Evolutionary conservation across 129 eudicot genomes (phyloP), one percentile per base, ranked within the genome.

Genomic region (Deinandra increscens): DNA sequence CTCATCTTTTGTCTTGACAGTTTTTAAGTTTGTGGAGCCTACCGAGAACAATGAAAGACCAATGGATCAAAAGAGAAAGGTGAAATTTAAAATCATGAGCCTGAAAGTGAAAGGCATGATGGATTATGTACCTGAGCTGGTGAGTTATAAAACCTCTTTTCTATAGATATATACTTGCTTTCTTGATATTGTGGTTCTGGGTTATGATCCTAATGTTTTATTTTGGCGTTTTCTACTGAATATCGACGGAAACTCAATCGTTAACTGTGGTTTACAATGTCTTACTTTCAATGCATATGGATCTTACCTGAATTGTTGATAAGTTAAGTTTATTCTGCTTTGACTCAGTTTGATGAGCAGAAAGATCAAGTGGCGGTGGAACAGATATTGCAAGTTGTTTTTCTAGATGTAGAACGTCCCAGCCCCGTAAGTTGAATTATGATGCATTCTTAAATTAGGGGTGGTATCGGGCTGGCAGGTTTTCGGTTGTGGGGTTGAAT

Each of bases 51-150:
- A 87, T 65, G 97, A 88, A 75, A 88, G 81, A 70, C 83, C 91
- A 23, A 75, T 79, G 77, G 88, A 88, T 60, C 95, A 83, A 73
- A 88, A 81, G 81, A 83, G 91, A 72, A 85, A 76, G 64, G 85
- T 88, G 80, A 88, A 88, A 80, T 88, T 88, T 66, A 88, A 88
- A 62, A 88, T 88, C 87, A 88, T 88, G 96, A 88, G 96, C 78
- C 78, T 88, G 65, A 88, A 88, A 83, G 96, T 88, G 65, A 88
- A 85, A 67, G 96, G 85, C 73, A 75, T 80, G 67, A 85, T 83
- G 87, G 96, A 88, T 44, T 88, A 88, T 31, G 89, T 83, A 26
- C 91, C 96, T 46, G 96, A 88, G 84, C 75, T 88, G 82, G 96
- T 88, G 64, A 51, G 91, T 77, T 41, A 38, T 22, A n/a, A 23